Evolutionary conservation across 2,329 filamentous ascomycete species (phyloP).

Genomic region (Hymenoscyphus linearis): DNA sequence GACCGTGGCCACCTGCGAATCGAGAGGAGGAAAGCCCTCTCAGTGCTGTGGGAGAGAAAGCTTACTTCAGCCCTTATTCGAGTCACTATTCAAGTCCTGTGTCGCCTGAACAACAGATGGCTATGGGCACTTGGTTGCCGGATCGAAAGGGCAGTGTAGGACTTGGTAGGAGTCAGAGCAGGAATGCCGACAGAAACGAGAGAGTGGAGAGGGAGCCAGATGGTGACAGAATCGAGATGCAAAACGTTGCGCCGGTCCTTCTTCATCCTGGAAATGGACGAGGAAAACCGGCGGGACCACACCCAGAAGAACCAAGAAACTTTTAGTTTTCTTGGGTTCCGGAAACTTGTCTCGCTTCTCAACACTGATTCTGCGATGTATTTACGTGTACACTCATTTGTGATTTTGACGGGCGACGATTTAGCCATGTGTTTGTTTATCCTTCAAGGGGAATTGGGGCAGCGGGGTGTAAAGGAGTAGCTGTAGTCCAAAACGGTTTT

Average conservation of each 20-base stretch:
- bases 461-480: neutral
- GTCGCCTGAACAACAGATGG: slow-evolving; percentile 15
- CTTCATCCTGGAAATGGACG: slow-evolving; percentile 25
- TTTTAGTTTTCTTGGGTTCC: neutral
- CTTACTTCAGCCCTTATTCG: slow-evolving; percentile 55
- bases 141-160: slow-evolving; percentile 20
- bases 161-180: slow-evolving; percentile 9
- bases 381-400: neutral
- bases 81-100: slow-evolving; percentile 56
- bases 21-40: slow-evolving; percentile 22
- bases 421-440: neutral
- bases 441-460: neutral
- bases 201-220: slow-evolving; percentile 15
- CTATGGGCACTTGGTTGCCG: slow-evolving; percentile 7
- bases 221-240: slow-evolving; percentile 25
- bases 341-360: neutral
- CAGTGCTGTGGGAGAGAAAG: slow-evolving; percentile 35
- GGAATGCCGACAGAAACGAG: slow-evolving; percentile 4
- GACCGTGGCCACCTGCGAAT: slow-evolving; percentile 40
- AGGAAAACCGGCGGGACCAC: slow-evolving; percentile 5
- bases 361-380: neutral
- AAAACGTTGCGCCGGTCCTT: slow-evolving; percentile 25
- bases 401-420: neutral
- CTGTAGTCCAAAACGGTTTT: neutral
- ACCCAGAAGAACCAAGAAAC: slow-evolving; percentile 19